Base-by-base conservation (phyloP, 1,139 yeast species). In the Yamadazyma blattariae region DNA sequence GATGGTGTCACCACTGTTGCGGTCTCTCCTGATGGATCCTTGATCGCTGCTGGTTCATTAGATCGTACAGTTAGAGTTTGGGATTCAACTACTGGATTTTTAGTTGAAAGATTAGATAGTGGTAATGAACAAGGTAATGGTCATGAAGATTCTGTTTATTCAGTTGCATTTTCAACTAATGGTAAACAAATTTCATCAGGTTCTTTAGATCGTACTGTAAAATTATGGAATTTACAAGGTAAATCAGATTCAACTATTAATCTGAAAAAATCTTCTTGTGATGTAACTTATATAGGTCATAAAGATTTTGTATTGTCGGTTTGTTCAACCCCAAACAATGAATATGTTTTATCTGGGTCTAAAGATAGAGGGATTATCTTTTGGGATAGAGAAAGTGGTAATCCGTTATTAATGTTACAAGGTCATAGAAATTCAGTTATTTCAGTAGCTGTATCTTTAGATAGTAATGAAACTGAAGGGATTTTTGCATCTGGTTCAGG, bases 1-100 rank as follows among this genome's bases (percentile, higher is more conserved):
- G 98, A 92, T 57, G 98, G 97, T 47, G 97, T 92, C 34, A 92
- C 97, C 37, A 92, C 98, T 0, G 97, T 92, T 32, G 96, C 97
- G 12, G 95, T 90, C 24, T 86, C 96, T 14, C 96, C 97, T 34
- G 96, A 92, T 61, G 97, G 97, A 27, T 79, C 83, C 51, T 77
- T 82, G 50, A 89, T 92, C 50, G 97, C 97, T 31, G 98, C 97
- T 13, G 98, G 98, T 36, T 86, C 96, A 29, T 77, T 92, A 46
- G 98, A 92, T 66, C 77, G 95, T 63, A 86, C 96, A 17, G 97
- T 92, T 33, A 77, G 97, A 46, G 96, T 92, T 31, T 92, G 98
- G 97, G 97, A 90, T 64, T 85, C 96, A 11, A 80, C 89, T 38
- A 86, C 96, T 17, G 97, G 97, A 2, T 83, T 82, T 67, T 71